Conservation (phyloP, 2,329 filamentous ascomycete genomes). For the Nigrospora osmanthi region DNA sequence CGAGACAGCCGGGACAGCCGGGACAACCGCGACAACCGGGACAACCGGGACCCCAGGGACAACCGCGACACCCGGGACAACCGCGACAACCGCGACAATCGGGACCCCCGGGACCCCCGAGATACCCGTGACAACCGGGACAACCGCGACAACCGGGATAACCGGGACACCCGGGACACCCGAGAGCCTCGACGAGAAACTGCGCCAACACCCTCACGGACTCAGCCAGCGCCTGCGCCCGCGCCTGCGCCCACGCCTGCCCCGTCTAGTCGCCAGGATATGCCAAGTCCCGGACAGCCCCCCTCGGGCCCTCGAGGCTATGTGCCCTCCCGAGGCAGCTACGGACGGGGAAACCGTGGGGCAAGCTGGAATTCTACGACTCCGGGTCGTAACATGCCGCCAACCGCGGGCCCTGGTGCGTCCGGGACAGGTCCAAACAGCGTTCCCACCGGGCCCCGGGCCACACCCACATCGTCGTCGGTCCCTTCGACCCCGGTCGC, state of each 20-base stretch:
- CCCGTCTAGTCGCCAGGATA: constrained; percentile 25
- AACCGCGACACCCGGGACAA: constrained; percentile 27
- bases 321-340: constrained; percentile 34
- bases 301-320: constrained; percentile 50
- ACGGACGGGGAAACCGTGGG: constrained; percentile 34
- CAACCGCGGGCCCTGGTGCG: constrained; percentile 22
- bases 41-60: too few species aligned
- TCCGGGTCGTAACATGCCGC: constrained; percentile 19
- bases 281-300: constrained; percentile 38
- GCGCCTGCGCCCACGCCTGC: constrained; percentile 10
- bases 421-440: constrained; percentile 25
- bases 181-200: neutral
- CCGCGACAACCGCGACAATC: too few species aligned
- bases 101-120: constrained; percentile 21
- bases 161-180: constrained; percentile 27
- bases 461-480: constrained; percentile 19
- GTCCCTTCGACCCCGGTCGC: constrained; percentile 28
- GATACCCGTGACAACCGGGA: constrained; percentile 28
- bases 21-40: too few species aligned
- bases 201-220: constrained; percentile 20
- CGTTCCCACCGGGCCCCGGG: constrained; percentile 21
- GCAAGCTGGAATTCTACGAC: constrained; percentile 30
- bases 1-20: constrained; percentile 23
- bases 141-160: constrained; percentile 14
- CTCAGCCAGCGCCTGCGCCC: constrained; percentile 10